Conservation (phyloP, 441 rosid species). For the Capsella rubella region DNA sequence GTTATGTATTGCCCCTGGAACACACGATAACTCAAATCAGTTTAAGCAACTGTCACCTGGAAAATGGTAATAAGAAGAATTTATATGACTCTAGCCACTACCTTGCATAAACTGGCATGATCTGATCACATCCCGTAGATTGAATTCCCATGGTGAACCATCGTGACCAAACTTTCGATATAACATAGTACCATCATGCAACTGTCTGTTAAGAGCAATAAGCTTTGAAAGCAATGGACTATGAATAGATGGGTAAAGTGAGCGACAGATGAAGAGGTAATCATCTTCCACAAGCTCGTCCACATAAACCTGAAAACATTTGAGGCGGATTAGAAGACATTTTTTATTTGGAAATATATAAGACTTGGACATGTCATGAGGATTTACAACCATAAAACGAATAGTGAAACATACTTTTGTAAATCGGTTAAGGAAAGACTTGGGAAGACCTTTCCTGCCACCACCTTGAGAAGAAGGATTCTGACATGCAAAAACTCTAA, state of each 20-base stretch:
- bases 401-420: conserved; percentile 66
- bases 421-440: conserved; percentile 95
- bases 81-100: conserved; percentile 39
- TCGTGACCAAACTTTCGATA: conserved; percentile 78
- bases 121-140: conserved; percentile 94
- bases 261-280: conserved; percentile 81
- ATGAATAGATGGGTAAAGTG: conserved; percentile 83
- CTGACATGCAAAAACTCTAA: conserved; percentile 97
- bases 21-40: conserved; percentile 34
- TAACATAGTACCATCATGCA: conserved; percentile 87
- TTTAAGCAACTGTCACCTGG: conserved; percentile 15
- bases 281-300: conserved; percentile 95
- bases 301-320: conserved; percentile 79
- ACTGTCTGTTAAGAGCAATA: conserved; percentile 75
- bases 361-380: conserved; percentile 22
- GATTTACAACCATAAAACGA: conserved; percentile 12
- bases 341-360: conserved; percentile 4
- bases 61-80: conserved; percentile 20
- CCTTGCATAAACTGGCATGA: conserved; percentile 92
- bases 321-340: conserved; percentile 17
- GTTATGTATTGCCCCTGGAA: conserved; percentile 45
- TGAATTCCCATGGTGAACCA: conserved; percentile 99
- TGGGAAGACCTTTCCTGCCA: conserved; percentile 99
- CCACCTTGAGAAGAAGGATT: conserved; percentile 99
- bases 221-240: conserved; percentile 73